Base-by-base conservation (phyloP, 306 rosid genomes). In the Cajanus cajan region DNA sequence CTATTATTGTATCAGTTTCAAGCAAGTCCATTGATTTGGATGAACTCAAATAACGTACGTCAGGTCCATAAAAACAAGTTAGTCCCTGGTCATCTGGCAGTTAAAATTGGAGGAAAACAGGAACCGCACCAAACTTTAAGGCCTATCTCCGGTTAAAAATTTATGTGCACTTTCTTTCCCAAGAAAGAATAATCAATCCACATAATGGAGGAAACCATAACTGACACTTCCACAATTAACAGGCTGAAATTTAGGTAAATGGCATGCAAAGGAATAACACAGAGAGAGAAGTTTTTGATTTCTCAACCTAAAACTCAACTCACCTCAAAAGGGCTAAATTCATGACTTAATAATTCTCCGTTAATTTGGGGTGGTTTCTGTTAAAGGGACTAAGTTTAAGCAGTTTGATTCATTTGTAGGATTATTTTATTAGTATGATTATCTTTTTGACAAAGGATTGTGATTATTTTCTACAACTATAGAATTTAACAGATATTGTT, bases 111-210 rank as follows among this genome's bases (percentile, higher is more conserved):
- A 33, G 43, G 22, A 61, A 31, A 61, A 33, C 8, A 33, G 45
- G 54, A 47, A 14, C 25, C 2, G 65, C 66, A 50, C 74, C 71
- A 50, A 68, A 68, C 73, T 62, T 76, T 47, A 4, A 82, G 61
- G 81, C 63, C 58, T 64, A 52, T 67, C 10, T 36, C 31, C 28
- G 14, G 19, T 52, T 28, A 6, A 37, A 33, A 74, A 5, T 47
- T 13, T 7, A 18, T 24, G 58, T n/a, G 9, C 19, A 50, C 45
- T 70, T 77, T 64, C 74, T 19, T 70, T 70, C 52, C 78, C 74
- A 2, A 62, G 47, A 50, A 51, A 75, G 48, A 65, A 69, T 31
- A 72, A 48, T 64, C 48, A 72, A 69, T 59, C 8, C 31, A 36
- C 54, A 36, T 34, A 57, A 65, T 33, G 43, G 15, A 55, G 61